phyloP scores from a whole-genome alignment of 2,329 filamentous ascomycete genomes.

The Sphaerulina populicola region DNA sequence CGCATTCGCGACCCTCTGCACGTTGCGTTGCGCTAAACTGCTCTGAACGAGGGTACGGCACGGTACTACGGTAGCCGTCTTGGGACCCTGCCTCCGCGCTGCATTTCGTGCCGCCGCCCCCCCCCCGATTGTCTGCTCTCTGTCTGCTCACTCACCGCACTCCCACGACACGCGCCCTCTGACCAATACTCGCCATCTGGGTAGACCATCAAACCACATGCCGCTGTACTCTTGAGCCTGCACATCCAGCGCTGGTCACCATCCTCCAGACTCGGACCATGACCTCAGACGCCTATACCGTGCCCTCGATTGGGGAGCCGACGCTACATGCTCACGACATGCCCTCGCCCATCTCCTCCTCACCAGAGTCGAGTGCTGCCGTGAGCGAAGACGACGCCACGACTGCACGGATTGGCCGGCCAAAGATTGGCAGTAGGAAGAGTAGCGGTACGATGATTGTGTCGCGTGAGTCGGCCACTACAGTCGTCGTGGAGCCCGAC shows the following conservation, averaged over 20 bases:
- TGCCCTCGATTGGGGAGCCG: slow-evolving; percentile 23
- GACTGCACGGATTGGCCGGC: slow-evolving; percentile 40
- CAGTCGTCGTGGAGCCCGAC: slow-evolving; percentile 60
- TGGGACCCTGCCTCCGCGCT: background rate
- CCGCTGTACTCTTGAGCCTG: background rate
- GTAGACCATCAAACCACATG: background rate
- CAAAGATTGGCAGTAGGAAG: slow-evolving; percentile 61
- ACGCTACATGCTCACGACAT: slow-evolving; percentile 11
- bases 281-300: slow-evolving; percentile 15
- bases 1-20: background rate
- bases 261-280: slow-evolving; percentile 10
- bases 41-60: background rate
- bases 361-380: slow-evolving; percentile 26
- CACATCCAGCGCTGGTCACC: background rate
- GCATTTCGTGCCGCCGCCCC: background rate
- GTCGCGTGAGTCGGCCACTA: slow-evolving; percentile 50
- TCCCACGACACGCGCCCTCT: no score
- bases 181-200: no score
- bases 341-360: slow-evolving; percentile 18
- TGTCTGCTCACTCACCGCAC: background rate
- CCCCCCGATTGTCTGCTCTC: background rate
- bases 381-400: slow-evolving; percentile 29
- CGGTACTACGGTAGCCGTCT: background rate
- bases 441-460: slow-evolving; percentile 75
- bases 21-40: background rate